phyloP scores from a whole-genome alignment of 345 rosid species.

The Acer negundo region DNA sequence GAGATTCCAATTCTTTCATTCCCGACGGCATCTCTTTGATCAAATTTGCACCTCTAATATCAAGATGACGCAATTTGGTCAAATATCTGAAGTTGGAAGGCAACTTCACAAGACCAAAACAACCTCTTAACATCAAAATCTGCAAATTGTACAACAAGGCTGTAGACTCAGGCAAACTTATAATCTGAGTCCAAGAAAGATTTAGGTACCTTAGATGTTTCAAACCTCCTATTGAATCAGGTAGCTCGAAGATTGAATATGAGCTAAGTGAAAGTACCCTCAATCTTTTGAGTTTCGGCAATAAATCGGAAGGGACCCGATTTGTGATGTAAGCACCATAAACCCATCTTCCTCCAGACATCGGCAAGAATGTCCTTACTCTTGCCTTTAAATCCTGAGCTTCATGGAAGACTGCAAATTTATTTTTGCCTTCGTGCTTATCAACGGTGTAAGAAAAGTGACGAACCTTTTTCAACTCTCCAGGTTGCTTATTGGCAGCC shows the following conservation, averaged over 20 bases:
- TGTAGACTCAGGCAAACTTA: conserved; percentile 5
- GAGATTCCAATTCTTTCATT: not conserved
- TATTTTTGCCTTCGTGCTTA: not conserved
- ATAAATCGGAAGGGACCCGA: not conserved
- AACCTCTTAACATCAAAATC: not conserved
- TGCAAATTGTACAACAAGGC: not conserved
- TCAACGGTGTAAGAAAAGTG: not conserved
- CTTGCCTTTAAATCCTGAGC: not conserved
- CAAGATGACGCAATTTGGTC: conserved; percentile 5
- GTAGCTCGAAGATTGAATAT: not conserved
- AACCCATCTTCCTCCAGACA: not conserved
- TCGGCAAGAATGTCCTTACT: not conserved
- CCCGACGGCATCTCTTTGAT: conserved; percentile 1
- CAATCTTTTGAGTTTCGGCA: not conserved
- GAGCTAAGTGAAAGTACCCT: not conserved
- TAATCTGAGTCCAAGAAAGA: not conserved
- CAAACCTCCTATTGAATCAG: conserved; percentile 3
- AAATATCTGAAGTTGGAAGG: conserved; percentile 3
- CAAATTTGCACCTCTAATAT: not conserved
- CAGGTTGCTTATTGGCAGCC: too few relatives aligned
- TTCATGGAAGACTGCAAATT: not conserved
- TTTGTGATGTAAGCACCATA: not conserved
- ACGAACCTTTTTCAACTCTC: not conserved
- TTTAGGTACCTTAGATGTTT: conserved; percentile 12
- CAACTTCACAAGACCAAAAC: not conserved